Evolutionary conservation across 148 eudicot species (phyloP).

Genomic region (Tetragonia tetragonoides): DNA sequence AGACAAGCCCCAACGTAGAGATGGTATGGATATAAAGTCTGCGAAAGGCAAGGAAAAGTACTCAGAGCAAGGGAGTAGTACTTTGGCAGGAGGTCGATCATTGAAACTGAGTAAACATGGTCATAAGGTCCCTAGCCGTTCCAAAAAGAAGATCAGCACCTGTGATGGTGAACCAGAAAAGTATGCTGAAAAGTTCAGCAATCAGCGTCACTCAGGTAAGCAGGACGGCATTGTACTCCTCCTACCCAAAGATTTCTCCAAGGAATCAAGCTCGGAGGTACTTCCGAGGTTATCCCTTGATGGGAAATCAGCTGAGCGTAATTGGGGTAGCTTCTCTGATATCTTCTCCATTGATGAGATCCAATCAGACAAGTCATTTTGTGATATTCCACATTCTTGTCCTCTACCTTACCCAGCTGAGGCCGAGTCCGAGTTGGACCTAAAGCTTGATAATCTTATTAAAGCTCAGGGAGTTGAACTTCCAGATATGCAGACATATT

Average conservation of each 20-base stretch:
- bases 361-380: slow-evolving; percentile 28
- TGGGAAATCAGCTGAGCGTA: slow-evolving; percentile 37
- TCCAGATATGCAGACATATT: slow-evolving; percentile 12
- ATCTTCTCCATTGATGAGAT: slow-evolving; percentile 49
- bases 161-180: slow-evolving; percentile 18
- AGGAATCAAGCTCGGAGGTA: slow-evolving; percentile 28
- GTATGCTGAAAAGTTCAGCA: slow-evolving; percentile 18
- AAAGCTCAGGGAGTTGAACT: slow-evolving; percentile 33
- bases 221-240: slow-evolving; percentile 46
- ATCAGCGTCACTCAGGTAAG: slow-evolving; percentile 30
- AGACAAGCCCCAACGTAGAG: slow-evolving; percentile 22
- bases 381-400: slow-evolving; percentile 48
- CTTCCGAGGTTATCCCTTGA: slow-evolving; percentile 35
- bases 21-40: slow-evolving; percentile 18
- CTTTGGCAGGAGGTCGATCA: slow-evolving; percentile 31
- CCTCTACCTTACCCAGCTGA: slow-evolving; percentile 34
- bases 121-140: slow-evolving; percentile 9
- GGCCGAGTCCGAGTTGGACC: slow-evolving; percentile 36
- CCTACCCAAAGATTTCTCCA: slow-evolving; percentile 49
- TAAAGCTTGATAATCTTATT: slow-evolving; percentile 30
- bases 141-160: slow-evolving; percentile 22
- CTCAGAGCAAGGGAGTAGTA: slow-evolving; percentile 21
- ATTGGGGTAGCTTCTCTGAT: slow-evolving; percentile 47
- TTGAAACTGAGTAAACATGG: slow-evolving; percentile 23
- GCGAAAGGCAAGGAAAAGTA: slow-evolving; percentile 26